These are phyloP conservation scores for Takashimella tepidaria DNA, from an alignment of 1,284 basidiomycete genomes.

Conservation along the genomic window DNA sequence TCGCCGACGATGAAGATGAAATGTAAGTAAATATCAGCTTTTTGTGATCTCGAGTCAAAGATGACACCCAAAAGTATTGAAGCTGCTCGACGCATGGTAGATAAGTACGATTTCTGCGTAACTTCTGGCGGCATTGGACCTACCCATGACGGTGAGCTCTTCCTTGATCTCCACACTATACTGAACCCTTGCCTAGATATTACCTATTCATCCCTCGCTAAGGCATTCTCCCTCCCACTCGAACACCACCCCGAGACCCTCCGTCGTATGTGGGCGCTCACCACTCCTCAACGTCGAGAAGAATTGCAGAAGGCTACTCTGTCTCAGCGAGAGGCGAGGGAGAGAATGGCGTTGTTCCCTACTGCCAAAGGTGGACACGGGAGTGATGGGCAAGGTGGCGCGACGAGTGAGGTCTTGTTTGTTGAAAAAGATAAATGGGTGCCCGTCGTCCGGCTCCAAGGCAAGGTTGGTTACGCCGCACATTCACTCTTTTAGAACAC, in stretches of 20 bases:
- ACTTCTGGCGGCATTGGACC: conserved; percentile 77
- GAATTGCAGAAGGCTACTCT: conserved; percentile 59
- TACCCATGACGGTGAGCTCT: conserved; percentile 66
- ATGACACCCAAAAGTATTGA: conserved; percentile 64
- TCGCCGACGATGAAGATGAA: conserved; percentile 81
- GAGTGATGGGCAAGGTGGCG: conserved; percentile 34
- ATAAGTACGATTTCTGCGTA: conserved; percentile 78
- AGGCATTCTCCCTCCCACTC: conserved; percentile 72
- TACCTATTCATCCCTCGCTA: conserved; percentile 79
- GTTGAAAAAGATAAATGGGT: conserved; percentile 76
- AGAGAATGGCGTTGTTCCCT: conserved; percentile 80
- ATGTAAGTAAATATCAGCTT: conserved; percentile 57
- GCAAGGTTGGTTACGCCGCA: conserved; percentile 52
- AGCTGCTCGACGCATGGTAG: conserved; percentile 74
- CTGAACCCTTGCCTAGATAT: conserved; percentile 55
- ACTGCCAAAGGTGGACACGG: conserved; percentile 34
- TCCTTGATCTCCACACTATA: background rate
- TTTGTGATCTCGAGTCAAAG: conserved; percentile 1
- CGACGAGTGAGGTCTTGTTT: conserved; percentile 66
- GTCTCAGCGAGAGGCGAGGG: conserved; percentile 65
- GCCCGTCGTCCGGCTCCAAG: conserved; percentile 73
- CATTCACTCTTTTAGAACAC: no score
- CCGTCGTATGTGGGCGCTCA: conserved; percentile 65
- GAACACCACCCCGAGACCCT: conserved; percentile 75
- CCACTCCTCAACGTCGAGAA: conserved; percentile 52